Base-by-base conservation (phyloP, 225 moss, liverwort and hornwort genomes). In the Bryum argenteum region DNA sequence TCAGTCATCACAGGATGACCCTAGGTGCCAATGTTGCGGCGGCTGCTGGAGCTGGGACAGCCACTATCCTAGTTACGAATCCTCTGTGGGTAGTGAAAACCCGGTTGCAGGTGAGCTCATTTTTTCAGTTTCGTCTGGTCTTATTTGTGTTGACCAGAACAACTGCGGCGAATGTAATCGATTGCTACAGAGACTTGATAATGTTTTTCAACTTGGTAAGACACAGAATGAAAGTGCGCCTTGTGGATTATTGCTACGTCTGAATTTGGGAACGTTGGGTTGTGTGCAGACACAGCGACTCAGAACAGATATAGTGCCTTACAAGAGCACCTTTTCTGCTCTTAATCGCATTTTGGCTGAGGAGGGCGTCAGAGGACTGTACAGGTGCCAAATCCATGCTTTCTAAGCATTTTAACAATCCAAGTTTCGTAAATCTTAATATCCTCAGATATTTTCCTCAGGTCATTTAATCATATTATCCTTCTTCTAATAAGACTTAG, bases 31-130 rank as follows among this genome's bases (percentile, higher is more conserved):
- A 89, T 75, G 89, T 92, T 18, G 77, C 88, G 61, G 97, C 97
- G 2, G 97, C 97, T 63, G 97, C 90, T 26, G 97, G 97, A 68
- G 97, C 97, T 75, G 94, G 97, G 48, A 88, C 93, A 77, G 91
- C 94, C 54, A 97, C 97, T 67, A 94, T 88, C 81, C 67, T 97
- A 80, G 94, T 80, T 50, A 97, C 97, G 9, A 97, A 97, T 60
- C 97, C 94, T 9, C 76, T 97, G 58, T 97, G 97, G 97, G 97
- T 97, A 75, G 97, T 97, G 19, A 97, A 97, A 76, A 97, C 97
- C 50, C 83, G 97, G 43, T 48, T 97, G 65, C 97, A 97, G 89
- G 97, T 85, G 58, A 61, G 75, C 56, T 47, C 13, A 57, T 62
- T 5, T 55, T 62, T 18, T 11, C 23, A 65, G 16, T 21, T 59